Evolutionary conservation across 495 filamentous ascomycete genomes (phyloP), one percentile per base, ranked within the genome.

Genomic region (Emericellopsis terricola): DNA sequence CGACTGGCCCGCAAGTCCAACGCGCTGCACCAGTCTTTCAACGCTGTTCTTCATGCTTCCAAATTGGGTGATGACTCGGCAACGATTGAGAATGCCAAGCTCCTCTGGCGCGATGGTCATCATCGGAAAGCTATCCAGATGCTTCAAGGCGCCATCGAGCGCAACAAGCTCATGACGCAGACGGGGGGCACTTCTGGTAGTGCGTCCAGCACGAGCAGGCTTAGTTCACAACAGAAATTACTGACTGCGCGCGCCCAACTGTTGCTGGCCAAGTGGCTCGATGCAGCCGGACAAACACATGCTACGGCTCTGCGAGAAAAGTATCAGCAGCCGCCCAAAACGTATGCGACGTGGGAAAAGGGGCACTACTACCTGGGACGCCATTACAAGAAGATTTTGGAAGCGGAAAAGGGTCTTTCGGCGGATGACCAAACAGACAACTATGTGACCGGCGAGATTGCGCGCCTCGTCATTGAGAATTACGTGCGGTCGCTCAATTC

Each of bases 281-380:
- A 96, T 46, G 71, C 67, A 37, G 80, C 89, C 13, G 89, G 91
- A 10, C 85, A 94, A 49, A 93, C 83, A 2, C 77, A 84, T 49
- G 78, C 81, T 13, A 64, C 69, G 21, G 71, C 73, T 4, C 70
- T 94, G 36, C 73, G 80, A 18, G 63, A 71, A 13, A 72, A 81
- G 49, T 96, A 93, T 50, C 74, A 76, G 27, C 62, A 75, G 38
- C 86, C 84, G 6, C 60, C 70, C 13, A 68, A 59, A 42, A 59
- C 62, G 7, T 62, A 65, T 42, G 45, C 56, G 0, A 75, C 71
- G 40, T 99, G 86, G 85, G 91, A 99, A 45, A 94, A 93, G 55
- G 86, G 81, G 1, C 81, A 94, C 50, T 96, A 94, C 52, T 92
- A 94, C 53, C 67, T 99, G 13, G 89, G 89, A 9, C 87, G 86